Evolutionary conservation across 2,329 filamentous ascomycete genomes (phyloP), one percentile per base, ranked within the genome.

Genomic region (Neocucurbitaria cava): DNA sequence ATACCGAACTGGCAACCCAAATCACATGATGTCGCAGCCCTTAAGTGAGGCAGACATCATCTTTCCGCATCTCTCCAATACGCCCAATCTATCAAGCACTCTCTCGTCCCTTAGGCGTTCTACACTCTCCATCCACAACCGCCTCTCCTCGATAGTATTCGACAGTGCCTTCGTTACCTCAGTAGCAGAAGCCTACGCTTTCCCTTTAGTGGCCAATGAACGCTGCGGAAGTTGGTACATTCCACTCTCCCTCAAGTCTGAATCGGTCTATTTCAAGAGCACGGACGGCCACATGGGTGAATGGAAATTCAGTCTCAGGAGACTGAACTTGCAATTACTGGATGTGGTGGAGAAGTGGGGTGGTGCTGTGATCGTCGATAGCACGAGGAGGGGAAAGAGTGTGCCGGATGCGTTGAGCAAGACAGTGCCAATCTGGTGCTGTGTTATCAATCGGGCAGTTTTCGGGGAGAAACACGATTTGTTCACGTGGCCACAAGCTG

Each of bases 201-300:
- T 94, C 1, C 92, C 92, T 0, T 80, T 98, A 1, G 81, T 98
- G 13, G 92, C 94, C 26, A 99, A 99, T 71, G 93, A 98, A 79
- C 85, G 95, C 55, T 98, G 95, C 74, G 95, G 95, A 0, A 94
- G 91, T 76, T 99, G 95, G 95, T 98, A 98, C 74, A 89, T 98
- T 23, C 77, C 79, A 2, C 88, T 88, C 0, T 75, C 75, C 7
- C 69, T 69, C 23, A 95, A 94, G 76, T 77, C 72, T 1, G 90
- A 85, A 28, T 92, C 90, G 61, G 91, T 89, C 28, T 99, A 98
- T 77, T 99, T 98, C 78, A 99, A 99, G 82, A 96, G 91, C 77
- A 99, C 95, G 1, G 95, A 99, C 77, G 95, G 95, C 1, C 95
- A 99, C 74, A 87, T 88, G 47, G 88, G 91, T 8, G 88, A 96